Conservation (phyloP, 805 yeast genomes). For the Komagataella mondaviorum region DNA sequence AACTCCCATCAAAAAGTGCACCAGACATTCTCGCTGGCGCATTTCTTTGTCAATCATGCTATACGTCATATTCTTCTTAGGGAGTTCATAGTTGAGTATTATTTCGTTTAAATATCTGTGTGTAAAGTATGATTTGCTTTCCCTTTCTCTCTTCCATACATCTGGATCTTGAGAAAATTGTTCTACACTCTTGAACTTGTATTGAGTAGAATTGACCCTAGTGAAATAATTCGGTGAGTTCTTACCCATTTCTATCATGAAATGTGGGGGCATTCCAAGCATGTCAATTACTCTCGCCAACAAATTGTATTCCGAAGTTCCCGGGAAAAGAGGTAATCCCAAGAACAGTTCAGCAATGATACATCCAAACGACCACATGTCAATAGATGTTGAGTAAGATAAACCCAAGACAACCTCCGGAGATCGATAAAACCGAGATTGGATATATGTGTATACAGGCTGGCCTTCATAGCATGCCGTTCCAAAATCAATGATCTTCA, state of each 20-base stretch:
- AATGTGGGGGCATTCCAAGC: slow-evolving; percentile 79
- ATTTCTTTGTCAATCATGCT: slow-evolving; percentile 54
- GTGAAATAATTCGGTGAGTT: slow-evolving; percentile 60
- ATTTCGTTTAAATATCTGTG: slow-evolving; percentile 54
- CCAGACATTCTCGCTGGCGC: slow-evolving; percentile 53
- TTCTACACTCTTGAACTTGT: slow-evolving; percentile 24
- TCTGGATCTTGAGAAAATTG: slow-evolving; percentile 39
- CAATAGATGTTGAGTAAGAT: slow-evolving; percentile 86
- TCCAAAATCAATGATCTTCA: slow-evolving; percentile 93
- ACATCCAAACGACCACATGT: slow-evolving; percentile 60
- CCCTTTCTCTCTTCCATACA: slow-evolving; percentile 37
- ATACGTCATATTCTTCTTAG: slow-evolving; percentile 41
- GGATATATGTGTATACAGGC: slow-evolving; percentile 82
- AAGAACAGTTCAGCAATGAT: slow-evolving; percentile 46
- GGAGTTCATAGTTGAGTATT: slow-evolving; percentile 60
- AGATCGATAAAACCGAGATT: slow-evolving; percentile 83
- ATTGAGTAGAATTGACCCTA: slow-evolving; percentile 16
- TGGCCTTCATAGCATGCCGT: slow-evolving; percentile 89
- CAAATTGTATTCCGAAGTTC: slow-evolving; percentile 88
- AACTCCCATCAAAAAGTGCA: slow-evolving; percentile 69
- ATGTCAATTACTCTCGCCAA: slow-evolving; percentile 69
- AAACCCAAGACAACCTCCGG: slow-evolving; percentile 91
- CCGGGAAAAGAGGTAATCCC: slow-evolving; percentile 92
- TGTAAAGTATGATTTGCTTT: slow-evolving; percentile 76
- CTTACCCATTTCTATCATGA: slow-evolving; percentile 96